Percentiles rank a stretch among this genome's conserved stretches.
These are phyloP conservation scores for Pyrus pyrifolia DNA, from an alignment of 306 rosid genomes.

Conservation along the genomic window DNA sequence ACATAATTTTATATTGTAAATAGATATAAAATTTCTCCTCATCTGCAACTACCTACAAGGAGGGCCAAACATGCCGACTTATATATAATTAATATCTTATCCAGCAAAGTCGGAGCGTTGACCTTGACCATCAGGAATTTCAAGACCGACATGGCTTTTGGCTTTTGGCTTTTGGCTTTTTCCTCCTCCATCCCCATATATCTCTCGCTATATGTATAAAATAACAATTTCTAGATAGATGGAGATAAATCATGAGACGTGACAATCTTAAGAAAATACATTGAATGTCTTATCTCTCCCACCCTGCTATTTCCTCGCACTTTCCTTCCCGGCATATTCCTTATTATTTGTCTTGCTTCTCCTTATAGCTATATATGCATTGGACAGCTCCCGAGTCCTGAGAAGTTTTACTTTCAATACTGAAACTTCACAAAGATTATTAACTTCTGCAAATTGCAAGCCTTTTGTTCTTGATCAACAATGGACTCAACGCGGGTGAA, in stretches of 20 bases:
- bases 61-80: background rate
- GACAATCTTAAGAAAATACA: slow-evolving; percentile 7
- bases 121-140: slow-evolving; percentile 3
- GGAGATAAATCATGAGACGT: background rate
- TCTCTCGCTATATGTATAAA: background rate
- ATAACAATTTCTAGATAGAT: background rate
- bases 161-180: background rate
- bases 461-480: background rate
- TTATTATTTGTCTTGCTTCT: background rate
- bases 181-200: background rate
- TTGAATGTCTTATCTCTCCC: background rate
- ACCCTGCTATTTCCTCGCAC: slow-evolving; percentile 29
- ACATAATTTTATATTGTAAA: too few species aligned
- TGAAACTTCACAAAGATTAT: background rate
- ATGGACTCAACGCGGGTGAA: slow-evolving; percentile 21
- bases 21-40: too few species aligned
- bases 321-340: slow-evolving; percentile 16
- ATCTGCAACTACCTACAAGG: background rate
- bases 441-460: background rate
- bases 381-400: background rate
- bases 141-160: background rate
- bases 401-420: background rate
- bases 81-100: background rate
- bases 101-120: background rate
- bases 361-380: background rate